These are phyloP conservation scores for Podaxis sp. DNA, from an alignment of 768 basidiomycete genomes.

Conservation along the genomic window DNA sequence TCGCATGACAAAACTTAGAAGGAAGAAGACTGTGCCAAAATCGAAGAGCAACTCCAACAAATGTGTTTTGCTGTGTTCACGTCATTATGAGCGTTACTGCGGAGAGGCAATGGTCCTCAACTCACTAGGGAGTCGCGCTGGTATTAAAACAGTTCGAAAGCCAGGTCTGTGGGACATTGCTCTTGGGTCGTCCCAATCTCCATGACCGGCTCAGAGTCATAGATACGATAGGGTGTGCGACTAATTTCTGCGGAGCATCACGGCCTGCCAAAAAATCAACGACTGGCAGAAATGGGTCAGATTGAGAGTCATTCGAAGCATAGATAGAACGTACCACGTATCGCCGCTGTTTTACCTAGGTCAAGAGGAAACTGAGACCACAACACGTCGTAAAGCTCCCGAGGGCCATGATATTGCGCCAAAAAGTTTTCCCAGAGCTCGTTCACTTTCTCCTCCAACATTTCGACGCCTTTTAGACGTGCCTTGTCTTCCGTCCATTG, in stretches of 20 bases:
- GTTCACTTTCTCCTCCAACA: constrained; percentile 33
- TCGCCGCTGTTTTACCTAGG: constrained; percentile 19
- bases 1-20: constrained; percentile 7
- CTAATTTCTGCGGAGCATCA: constrained; percentile 36
- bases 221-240: constrained; percentile 40
- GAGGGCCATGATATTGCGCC: constrained; percentile 33
- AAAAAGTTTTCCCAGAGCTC: constrained; percentile 45
- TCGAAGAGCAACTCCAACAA: constrained; percentile 37
- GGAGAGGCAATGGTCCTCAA: not conserved
- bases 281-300: constrained; percentile 29
- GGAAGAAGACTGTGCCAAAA: constrained; percentile 3
- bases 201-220: constrained; percentile 40
- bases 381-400: constrained; percentile 46
- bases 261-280: constrained; percentile 37
- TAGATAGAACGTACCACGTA: constrained; percentile 31
- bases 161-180: not conserved
- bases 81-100: constrained; percentile 1
- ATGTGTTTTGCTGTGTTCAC: constrained; percentile 39
- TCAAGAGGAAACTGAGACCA: constrained; percentile 46
- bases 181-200: constrained; percentile 29
- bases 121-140: constrained; percentile 18
- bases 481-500: constrained; percentile 36
- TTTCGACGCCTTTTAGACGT: constrained; percentile 23
- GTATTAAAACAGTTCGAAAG: not conserved
- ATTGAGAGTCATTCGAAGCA: not conserved